Evolutionary conservation across 2,329 filamentous ascomycete species (phyloP).

Genomic region (Aulographum hederae): DNA sequence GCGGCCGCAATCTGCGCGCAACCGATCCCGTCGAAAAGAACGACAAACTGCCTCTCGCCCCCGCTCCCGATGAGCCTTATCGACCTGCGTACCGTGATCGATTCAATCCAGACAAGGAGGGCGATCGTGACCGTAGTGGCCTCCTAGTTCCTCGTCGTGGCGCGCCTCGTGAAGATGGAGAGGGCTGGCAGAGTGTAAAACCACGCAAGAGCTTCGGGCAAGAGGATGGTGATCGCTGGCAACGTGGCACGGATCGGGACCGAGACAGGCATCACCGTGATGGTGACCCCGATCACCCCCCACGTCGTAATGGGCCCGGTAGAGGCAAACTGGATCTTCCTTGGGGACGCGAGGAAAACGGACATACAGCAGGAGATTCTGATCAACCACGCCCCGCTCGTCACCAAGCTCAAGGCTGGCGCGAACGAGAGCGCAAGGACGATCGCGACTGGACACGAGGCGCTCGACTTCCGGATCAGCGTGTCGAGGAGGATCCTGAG

Average conservation of each 20-base stretch:
- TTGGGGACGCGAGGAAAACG: conserved; percentile 50
- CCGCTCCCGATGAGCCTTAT: neutral
- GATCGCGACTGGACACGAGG: conserved; percentile 37
- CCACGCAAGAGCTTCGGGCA: conserved; percentile 56
- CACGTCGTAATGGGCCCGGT: conserved; percentile 41
- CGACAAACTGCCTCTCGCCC: neutral
- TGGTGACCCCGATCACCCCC: conserved; percentile 34
- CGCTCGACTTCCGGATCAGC: conserved; percentile 17
- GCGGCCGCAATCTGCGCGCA: neutral
- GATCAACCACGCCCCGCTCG: conserved; percentile 25
- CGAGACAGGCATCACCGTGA: conserved; percentile 34
- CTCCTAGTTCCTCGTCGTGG: neutral
- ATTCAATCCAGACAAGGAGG: neutral
- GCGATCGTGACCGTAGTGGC: neutral
- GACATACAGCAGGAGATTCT: too few species aligned
- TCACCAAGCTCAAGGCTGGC: neutral
- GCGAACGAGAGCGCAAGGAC: conserved; percentile 16
- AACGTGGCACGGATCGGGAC: conserved; percentile 30
- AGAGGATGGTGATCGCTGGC: conserved; percentile 54
- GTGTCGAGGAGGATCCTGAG: conserved; percentile 66
- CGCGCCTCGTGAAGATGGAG: conserved; percentile 28
- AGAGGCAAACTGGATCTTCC: conserved; percentile 50
- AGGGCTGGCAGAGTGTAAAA: conserved; percentile 59
- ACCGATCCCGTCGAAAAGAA: too few species aligned
- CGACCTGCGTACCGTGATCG: neutral